Evolutionary conservation across 179 eudicot species (phyloP), one percentile per base, ranked within the genome.

Genomic region (Carnegiea gigantea): DNA sequence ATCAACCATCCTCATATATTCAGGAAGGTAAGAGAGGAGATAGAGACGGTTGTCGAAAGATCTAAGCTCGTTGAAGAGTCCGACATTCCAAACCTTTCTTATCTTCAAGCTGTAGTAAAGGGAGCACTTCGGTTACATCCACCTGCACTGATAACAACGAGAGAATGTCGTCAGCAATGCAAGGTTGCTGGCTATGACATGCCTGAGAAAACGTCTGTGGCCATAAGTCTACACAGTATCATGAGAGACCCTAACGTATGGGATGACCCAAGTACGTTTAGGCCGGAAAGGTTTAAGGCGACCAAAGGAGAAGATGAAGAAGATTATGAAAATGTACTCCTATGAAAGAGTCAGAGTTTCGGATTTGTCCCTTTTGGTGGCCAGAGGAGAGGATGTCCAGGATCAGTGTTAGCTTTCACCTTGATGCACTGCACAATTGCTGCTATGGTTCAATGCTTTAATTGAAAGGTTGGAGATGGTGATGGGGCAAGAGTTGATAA

Each of bases 311-410:
- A 73, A 40, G 49, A 72, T 6, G 77, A 46, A 10, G 77, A 46
- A 10, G 77, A 28, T 5, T 5, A 65, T 10, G 17, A 65, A 48
- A 24, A 5, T 46, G 30, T 57, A 6, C 1, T 40, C 6, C 10
- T n/a, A 4, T n/a, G 33, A 46, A 65, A 76, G 43, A 28, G 44
- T 24, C 23, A 28, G 12, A 12, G 78, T 23, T 20, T 33, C 24
- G 11, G 60, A 8, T 75, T 75, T 48, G 18, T 26, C 12, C 65
- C 78, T 24, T 76, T 75, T 51, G 78, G 78, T 26, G 78, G 78
- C 17, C 6, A 24, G 30, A 51, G 78, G 46, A 51, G 33, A 76
- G 78, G 65, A 54, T 9, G 44, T 28, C 78, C 44, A 33, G n/a
- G 62, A 53, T 76, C 65, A 12, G 2, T 51, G 78, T 30, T 17